These are phyloP conservation scores for Leishmania mexicana DNA, from an alignment of 208 protist species.

Conservation along the genomic window DNA sequence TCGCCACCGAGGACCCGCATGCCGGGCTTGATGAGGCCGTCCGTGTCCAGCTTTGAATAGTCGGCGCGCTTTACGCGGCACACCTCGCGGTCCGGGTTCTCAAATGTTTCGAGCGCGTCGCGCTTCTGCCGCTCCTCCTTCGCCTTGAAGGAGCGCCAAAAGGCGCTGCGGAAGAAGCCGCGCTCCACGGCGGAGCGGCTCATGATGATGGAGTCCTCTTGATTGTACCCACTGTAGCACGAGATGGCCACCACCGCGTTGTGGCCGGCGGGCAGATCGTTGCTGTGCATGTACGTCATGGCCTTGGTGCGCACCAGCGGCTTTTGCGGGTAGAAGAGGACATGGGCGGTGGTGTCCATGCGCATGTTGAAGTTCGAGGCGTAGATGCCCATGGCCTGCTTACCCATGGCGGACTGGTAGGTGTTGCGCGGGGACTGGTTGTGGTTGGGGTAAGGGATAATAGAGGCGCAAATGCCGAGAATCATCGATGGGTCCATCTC, in stretches of 20 bases:
- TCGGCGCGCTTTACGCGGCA: conserved; percentile 80
- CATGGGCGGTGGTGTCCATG: conserved; percentile 98
- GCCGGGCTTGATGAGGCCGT: conserved; percentile 94
- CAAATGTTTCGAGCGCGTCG: conserved; percentile 90
- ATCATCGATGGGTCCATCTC: conserved; percentile 93
- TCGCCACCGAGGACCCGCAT: conserved; percentile 87
- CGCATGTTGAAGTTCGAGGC: conserved; percentile 96
- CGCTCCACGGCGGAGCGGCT: conserved; percentile 98
- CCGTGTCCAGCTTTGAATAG: conserved; percentile 97
- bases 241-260: conserved; percentile 99
- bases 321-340: conserved; percentile 98
- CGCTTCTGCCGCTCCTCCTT: conserved; percentile 82
- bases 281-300: conserved; percentile 95
- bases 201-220: conserved; percentile 99
- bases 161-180: conserved; percentile 96
- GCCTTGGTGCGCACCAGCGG: conserved; percentile 97
- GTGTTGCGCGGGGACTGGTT: conserved; percentile 99
- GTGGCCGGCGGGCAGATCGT: conserved; percentile 98
- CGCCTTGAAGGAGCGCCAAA: conserved; percentile 87
- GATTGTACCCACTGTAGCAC: conserved; percentile 99
- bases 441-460: conserved; percentile 99
- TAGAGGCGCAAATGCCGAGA: conserved; percentile 91
- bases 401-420: conserved; percentile 99
- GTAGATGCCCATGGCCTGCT: conserved; percentile 98
- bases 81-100: conserved; percentile 91